These are phyloP conservation scores for Colletotrichum sp. DNA, from an alignment of 2,329 filamentous ascomycete species.

Conservation along the genomic window DNA sequence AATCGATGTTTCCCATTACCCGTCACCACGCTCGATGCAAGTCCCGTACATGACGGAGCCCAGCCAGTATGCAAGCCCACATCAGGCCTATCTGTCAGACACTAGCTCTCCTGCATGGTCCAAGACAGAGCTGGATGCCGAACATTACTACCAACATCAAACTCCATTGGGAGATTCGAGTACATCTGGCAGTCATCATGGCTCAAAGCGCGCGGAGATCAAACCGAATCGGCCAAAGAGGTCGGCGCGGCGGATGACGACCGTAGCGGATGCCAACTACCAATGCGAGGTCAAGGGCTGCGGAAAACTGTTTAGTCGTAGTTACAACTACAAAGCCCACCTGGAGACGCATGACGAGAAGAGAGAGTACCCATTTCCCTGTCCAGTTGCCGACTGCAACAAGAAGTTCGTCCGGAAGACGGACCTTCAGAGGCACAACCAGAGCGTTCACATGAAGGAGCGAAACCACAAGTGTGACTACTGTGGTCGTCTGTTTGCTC, in stretches of 20 bases:
- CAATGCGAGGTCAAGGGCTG: slow-evolving; percentile 73
- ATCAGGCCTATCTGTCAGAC: slow-evolving; percentile 11
- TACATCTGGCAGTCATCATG: slow-evolving; percentile 25
- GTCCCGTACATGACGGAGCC: slow-evolving; percentile 30
- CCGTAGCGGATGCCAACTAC: slow-evolving; percentile 73
- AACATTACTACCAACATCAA: slow-evolving; percentile 8
- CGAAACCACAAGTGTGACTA: slow-evolving; percentile 73
- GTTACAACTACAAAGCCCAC: slow-evolving; percentile 88
- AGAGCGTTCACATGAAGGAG: slow-evolving; percentile 76
- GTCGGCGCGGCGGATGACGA: slow-evolving; percentile 59
- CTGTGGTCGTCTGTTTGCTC: slow-evolving; percentile 74
- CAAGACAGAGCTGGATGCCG: slow-evolving; percentile 39
- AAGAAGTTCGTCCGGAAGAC: slow-evolving; percentile 85
- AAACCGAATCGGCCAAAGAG: slow-evolving; percentile 34
- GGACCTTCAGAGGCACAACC: slow-evolving; percentile 70
- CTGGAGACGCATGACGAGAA: slow-evolving; percentile 82
- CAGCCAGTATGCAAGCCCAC: background rate
- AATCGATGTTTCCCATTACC: slow-evolving; percentile 43
- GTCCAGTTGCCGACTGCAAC: slow-evolving; percentile 67
- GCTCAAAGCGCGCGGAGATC: slow-evolving; percentile 22
- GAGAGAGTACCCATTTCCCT: slow-evolving; percentile 73
- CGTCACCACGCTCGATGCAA: slow-evolving; percentile 43
- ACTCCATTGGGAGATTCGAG: slow-evolving; percentile 12
- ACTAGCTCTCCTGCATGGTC: slow-evolving; percentile 37
- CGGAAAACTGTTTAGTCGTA: slow-evolving; percentile 79